Base-by-base conservation (phyloP, 768 basidiomycete genomes). In the Podaxis sp. region DNA sequence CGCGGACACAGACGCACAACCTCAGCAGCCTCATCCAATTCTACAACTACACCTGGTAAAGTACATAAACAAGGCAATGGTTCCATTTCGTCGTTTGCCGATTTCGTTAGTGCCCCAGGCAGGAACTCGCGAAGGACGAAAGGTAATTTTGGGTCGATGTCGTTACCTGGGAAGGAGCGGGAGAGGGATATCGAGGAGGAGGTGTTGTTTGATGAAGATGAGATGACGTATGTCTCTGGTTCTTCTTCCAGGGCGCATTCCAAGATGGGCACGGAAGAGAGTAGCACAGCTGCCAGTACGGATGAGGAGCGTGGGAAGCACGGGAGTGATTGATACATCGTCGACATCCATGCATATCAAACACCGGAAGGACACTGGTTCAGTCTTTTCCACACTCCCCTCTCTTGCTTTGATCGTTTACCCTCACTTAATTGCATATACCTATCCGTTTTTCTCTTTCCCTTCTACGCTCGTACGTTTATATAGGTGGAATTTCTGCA, bases 181-280 rank as follows among this genome's bases (percentile, higher is more conserved):
- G 75, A 72, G 48, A 71, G 74, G 8, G 79, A 78, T 61, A 63
- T 63, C 26, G 84, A 81, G 61, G 85, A 82, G 28, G 81, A 88
- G 68, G 77, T 87, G 38, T 69, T 89, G 13, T 88, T 91, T 68
- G 88, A 91, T 68, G 86, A 85, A 66, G 85, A 82, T 60, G 84
- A 82, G 65, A 65, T 74, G 59, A 77, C 75, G 13, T 80, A 79
- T 69, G 76, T 76, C 38, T 78, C 77, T 28, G 78, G 70, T 56
- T 80, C 79, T 19, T 79, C 78, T 39, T 70, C 79, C 38, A 33
- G 33, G 33, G 71, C 67, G 11, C 79, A 81, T 68, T 80, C 80
- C 7, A 81, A 80, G 65, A 65, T 75, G 48, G 78, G 79, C 30
- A 82, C 79, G 15, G 78, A 82, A 38, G 77, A 76, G 53, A 77